Base-by-base conservation (phyloP, 805 yeast species). In the Candida alai region DNA sequence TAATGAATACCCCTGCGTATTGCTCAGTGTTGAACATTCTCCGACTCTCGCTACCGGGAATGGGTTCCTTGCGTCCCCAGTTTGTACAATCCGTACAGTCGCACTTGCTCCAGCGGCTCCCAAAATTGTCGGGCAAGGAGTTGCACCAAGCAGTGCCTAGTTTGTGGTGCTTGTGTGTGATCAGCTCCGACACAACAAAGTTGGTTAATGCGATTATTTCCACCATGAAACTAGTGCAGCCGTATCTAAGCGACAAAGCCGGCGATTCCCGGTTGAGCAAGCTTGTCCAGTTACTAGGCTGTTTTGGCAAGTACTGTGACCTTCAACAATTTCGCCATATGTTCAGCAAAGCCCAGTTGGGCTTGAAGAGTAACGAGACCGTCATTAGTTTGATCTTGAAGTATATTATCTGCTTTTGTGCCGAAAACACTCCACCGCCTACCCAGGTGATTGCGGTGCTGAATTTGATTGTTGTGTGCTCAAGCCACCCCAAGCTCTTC, bases 81-180 rank as follows among this genome's bases (percentile, higher is more conserved):
- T 81, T 78, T 45, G 46, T 77, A 18, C 41, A 53, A 15, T 70
- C 66, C 7, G 65, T 79, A 11, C 80, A 76, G 49, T 47, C 64
- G 0, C 64, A 74, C 2, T 46, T 85, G n/a, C 50, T 84, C 41
- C 62, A 62, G 21, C 60, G 74, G 20, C 53, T 85, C 20, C 79
- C 89, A 2, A 80, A 74, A 41, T 73, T 80, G 56, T 73, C 68
- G 33, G 66, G 70, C 0, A 64, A 53, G 37, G 93, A 84, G 44
- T 54, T 85, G 6, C 74, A 74, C n/a, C 80, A 79, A 48, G 95
- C 90, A 0, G 71, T 85, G 53, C 87, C 88, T 1, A 68, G 85
- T 37, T 56, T 76, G 4, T 78, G 87, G 82, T 55, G 54, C 6
- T 58, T 84, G 0, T 68, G 84, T 2, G 48, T 43, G 3, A 56